phyloP scores from a whole-genome alignment of 202 grass and related monocot genomes.

The Panicum hallii region DNA sequence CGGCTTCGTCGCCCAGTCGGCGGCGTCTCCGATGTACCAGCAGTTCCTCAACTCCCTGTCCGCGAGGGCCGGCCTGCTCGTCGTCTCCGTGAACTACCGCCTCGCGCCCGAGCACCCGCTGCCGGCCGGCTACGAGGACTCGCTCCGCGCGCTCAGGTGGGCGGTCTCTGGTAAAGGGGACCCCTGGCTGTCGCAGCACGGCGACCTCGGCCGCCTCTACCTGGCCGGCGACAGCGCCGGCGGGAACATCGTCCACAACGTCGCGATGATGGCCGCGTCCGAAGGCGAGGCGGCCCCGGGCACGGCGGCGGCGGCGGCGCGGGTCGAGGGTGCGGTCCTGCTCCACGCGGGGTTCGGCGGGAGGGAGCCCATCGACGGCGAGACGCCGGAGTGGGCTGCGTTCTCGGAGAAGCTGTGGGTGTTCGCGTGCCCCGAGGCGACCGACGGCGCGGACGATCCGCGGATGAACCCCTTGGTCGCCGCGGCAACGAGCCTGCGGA shows the following conservation, averaged over 20 bases:
- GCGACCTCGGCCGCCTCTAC: constrained; percentile 56
- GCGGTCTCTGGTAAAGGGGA: constrained; percentile 36
- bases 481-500: constrained; percentile 16
- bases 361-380: constrained; percentile 42
- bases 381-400: constrained; percentile 1
- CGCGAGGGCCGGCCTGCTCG: constrained; percentile 39
- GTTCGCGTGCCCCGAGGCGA: constrained; percentile 36
- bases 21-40: constrained; percentile 49
- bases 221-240: constrained; percentile 72
- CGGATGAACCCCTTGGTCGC: constrained; percentile 36
- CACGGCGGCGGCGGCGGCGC: background rate
- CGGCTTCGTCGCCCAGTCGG: constrained; percentile 50
- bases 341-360: constrained; percentile 57
- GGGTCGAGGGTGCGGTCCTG: constrained; percentile 51
- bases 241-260: constrained; percentile 61
- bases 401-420: constrained; percentile 35
- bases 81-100: constrained; percentile 67
- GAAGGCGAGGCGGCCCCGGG: background rate
- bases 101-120: constrained; percentile 62
- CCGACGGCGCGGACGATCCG: constrained; percentile 52
- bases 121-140: constrained; percentile 60
- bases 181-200: constrained; percentile 52
- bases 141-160: constrained; percentile 51
- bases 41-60: constrained; percentile 54
- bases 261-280: constrained; percentile 23